Evolutionary conservation across 352 stramenopile genomes (phyloP).

Genomic region (Globisporangium paroecandrum): DNA sequence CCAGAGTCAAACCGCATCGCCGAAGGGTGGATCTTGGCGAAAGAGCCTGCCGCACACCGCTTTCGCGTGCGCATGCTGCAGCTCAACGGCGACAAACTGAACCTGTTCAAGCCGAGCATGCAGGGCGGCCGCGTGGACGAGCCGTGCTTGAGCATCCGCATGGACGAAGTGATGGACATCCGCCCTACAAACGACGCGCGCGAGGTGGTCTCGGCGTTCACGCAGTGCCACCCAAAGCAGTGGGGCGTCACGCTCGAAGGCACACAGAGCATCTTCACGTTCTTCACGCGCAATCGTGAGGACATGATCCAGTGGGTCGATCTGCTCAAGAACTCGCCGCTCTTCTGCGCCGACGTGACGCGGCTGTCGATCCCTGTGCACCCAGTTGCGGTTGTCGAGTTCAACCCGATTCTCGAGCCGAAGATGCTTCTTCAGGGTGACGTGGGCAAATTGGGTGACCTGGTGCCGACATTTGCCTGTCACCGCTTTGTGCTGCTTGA

Average conservation of each 20-base stretch:
- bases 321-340: constrained; percentile 82
- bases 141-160: constrained; percentile 65
- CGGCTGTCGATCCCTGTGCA: constrained; percentile 80
- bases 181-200: constrained; percentile 78
- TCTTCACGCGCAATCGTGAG: constrained; percentile 71
- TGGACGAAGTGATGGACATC: constrained; percentile 85
- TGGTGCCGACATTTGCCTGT: constrained; percentile 59
- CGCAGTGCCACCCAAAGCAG: constrained; percentile 83
- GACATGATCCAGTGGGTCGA: constrained; percentile 87
- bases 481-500: constrained; percentile 76
- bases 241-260: constrained; percentile 83
- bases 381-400: constrained; percentile 72
- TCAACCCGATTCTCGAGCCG: constrained; percentile 61
- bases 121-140: constrained; percentile 67
- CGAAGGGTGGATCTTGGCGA: constrained; percentile 83
- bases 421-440: constrained; percentile 67
- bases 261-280: constrained; percentile 81
- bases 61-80: constrained; percentile 85
- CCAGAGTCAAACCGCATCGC: constrained; percentile 48
- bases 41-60: constrained; percentile 67
- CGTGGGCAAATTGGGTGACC: constrained; percentile 73
- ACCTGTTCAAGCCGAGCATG: constrained; percentile 85
- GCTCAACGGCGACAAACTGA: constrained; percentile 70
- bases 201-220: constrained; percentile 72
- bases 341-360: constrained; percentile 55